These are phyloP conservation scores for Cephaloascus fragrans DNA, from an alignment of 805 yeast species.

Conservation along the genomic window DNA sequence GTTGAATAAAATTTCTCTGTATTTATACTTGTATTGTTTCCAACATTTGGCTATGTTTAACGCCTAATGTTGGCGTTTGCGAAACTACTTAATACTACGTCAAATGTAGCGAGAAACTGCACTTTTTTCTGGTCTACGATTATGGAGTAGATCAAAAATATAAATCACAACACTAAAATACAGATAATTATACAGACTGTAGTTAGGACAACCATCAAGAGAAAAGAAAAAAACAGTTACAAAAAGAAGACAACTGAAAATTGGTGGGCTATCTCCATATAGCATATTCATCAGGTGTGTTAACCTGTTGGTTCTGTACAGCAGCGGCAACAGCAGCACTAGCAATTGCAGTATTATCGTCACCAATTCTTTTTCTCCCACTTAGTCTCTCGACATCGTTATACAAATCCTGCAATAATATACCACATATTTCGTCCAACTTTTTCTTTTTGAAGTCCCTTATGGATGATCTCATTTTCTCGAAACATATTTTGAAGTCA, in stretches of 20 bases:
- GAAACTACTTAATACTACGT: too few relatives aligned
- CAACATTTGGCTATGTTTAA: too few relatives aligned
- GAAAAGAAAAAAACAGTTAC: too few relatives aligned
- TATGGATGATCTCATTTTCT: slow-evolving; percentile 42
- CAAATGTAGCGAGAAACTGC: too few relatives aligned
- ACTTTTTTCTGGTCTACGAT: too few relatives aligned
- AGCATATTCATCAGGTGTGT: background rate
- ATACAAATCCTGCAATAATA: slow-evolving; percentile 8
- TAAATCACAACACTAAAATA: too few relatives aligned
- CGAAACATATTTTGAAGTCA: slow-evolving; percentile 56
- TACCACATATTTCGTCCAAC: slow-evolving; percentile 17
- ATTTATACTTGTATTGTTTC: too few relatives aligned
- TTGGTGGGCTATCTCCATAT: background rate
- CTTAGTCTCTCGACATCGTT: slow-evolving; percentile 2
- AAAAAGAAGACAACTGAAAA: too few relatives aligned
- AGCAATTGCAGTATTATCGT: background rate
- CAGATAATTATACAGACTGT: too few relatives aligned
- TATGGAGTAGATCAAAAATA: too few relatives aligned
- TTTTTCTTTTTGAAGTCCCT: slow-evolving; percentile 35
- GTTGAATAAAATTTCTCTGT: background rate
- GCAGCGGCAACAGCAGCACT: slow-evolving; percentile 2
- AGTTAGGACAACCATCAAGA: too few relatives aligned
- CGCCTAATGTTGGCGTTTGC: too few relatives aligned
- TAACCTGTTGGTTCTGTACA: background rate
- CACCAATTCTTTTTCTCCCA: background rate